phyloP scores from a whole-genome alignment of 805 yeast species.

The Metschnikowia cerradonensis region DNA sequence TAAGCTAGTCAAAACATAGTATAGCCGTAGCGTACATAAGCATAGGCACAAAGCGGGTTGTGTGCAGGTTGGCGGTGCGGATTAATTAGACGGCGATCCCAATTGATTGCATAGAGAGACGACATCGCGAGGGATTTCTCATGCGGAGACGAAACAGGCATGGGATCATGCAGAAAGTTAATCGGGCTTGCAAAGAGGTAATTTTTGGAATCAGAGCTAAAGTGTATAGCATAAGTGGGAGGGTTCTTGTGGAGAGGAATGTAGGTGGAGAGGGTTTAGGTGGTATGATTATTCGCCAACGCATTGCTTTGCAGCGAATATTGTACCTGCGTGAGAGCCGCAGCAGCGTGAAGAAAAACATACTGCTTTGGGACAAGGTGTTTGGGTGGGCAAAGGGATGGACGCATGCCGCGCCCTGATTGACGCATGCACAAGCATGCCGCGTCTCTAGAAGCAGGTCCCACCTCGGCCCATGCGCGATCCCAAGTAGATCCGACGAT shows the following conservation, averaged over 20 bases:
- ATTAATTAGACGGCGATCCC: no score
- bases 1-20: no score
- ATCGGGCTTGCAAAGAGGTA: no score
- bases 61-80: no score
- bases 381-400: not conserved
- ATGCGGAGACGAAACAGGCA: no score
- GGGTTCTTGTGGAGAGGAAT: not conserved
- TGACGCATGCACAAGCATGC: not conserved
- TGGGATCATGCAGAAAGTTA: no score
- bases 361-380: not conserved
- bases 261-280: not conserved
- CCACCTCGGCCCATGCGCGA: not conserved
- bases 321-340: not conserved
- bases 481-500: not conserved
- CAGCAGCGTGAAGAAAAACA: not conserved
- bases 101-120: no score
- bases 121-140: no score
- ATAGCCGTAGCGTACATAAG: no score
- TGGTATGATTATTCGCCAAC: not conserved
- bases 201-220: no score
- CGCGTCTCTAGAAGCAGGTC: conserved; percentile 1
- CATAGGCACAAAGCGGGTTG: no score
- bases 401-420: not conserved
- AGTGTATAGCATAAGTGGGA: no score
- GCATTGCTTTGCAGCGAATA: not conserved